Conservation (phyloP, 1,284 basidiomycete species). For the Leccinum angustisporum region DNA sequence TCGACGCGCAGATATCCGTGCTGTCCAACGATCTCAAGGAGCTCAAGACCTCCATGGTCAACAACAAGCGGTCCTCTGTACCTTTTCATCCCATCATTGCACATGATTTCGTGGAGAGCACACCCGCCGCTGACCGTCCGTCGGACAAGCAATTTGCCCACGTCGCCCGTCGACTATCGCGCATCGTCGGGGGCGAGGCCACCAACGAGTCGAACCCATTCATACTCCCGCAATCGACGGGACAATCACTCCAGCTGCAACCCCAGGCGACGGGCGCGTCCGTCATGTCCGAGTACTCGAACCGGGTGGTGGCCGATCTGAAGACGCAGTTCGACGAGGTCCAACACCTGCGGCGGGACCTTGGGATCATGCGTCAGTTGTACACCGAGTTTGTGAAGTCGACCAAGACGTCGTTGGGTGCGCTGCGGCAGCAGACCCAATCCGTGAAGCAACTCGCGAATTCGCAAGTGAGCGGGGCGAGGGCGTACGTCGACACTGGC, state of each 20-base stretch:
- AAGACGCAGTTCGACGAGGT: constrained; percentile 94
- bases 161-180: constrained; percentile 68
- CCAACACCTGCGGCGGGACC: constrained; percentile 87
- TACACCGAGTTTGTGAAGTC: constrained; percentile 92
- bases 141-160: constrained; percentile 71
- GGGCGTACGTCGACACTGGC: constrained; percentile 88
- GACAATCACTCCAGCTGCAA: constrained; percentile 64
- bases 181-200: constrained; percentile 47
- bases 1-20: constrained; percentile 84
- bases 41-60: constrained; percentile 67
- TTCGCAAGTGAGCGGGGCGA: constrained; percentile 80
- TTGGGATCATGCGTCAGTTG: constrained; percentile 91
- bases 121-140: constrained; percentile 60
- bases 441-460: constrained; percentile 85
- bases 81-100: constrained; percentile 44
- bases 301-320: constrained; percentile 76
- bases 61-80: constrained; percentile 46
- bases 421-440: constrained; percentile 80
- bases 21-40: constrained; percentile 94
- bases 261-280: constrained; percentile 76
- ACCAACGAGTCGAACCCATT: constrained; percentile 35
- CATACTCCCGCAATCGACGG: constrained; percentile 61
- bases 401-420: constrained; percentile 81
- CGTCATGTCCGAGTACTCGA: constrained; percentile 67
- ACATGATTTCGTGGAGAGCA: constrained; percentile 60